Evolutionary conservation across 345 rosid genomes (phyloP), one percentile per base, ranked within the genome.

Genomic region (Carallia pectinifolia): DNA sequence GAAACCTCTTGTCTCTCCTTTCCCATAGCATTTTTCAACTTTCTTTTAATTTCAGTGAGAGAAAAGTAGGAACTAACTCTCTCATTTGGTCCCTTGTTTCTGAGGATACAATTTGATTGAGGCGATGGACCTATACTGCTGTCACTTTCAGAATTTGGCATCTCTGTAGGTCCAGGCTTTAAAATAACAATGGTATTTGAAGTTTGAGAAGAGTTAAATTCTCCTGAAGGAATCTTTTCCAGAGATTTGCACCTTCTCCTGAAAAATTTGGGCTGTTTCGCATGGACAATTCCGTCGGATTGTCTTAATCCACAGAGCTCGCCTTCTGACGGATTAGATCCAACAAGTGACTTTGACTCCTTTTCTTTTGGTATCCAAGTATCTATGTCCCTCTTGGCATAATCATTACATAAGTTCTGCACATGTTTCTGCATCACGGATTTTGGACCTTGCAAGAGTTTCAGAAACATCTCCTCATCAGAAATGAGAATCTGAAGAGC

Each of bases 31-130:
- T 85, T 84, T 73, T 79, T 92, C 85, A 87, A 83, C 83, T 81
- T 96, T 82, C 88, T 90, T 81, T 86, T 96, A 44, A 96, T 85
- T 82, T 90, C 96, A 53, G 89, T 52, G 37, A 96, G 80, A 72
- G 81, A 87, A 81, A 81, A 85, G 70, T 81, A 84, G 71, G 94
- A 83, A 72, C 84, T 77, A 59, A 76, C 80, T 83, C 83, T 85
- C 70, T 80, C 92, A 76, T 71, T 81, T 50, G 73, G 75, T 33
- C 62, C 71, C 65, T 73, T 80, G 76, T 73, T 78, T 85, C 87
- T 75, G 53, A 74, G 39, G 58, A 74, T 59, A 67, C 69, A 67
- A 56, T 74, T 73, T 66, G 84, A 55, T 54, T 80, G 85, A 55
- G 88, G 82, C 39, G 86, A 72, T 31, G 79, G 77, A 48, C 69